Base-by-base conservation (phyloP, 129 eudicot genomes). In the Chrysanthemum makinoi region DNA sequence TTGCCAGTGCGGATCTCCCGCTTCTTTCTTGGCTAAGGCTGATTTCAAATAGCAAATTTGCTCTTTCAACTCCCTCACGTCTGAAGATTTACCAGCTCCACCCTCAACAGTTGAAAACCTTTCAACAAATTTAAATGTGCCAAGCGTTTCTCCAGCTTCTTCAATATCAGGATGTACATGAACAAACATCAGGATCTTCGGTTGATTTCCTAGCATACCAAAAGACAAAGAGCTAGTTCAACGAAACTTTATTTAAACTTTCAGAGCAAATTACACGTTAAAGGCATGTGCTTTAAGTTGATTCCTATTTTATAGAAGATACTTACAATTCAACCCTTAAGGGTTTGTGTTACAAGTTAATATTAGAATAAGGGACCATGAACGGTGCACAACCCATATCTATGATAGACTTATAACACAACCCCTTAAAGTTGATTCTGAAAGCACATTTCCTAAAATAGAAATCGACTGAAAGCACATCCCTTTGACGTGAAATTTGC, bases 101-200 rank as follows among this genome's bases (percentile, higher is more conserved):
- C 89, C 92, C 78, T 88, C 97, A 28, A 88, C 83, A 13, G 84
- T 73, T 0, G 97, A 91, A 77, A 88, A 90, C 22, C 97, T 83
- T 75, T 91, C 96, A 68, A 89, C 91, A 74, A 86, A 91, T 82
- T 91, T 91, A 72, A 88, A 90, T 16, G 97, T 91, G 76, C 80
- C 79, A 11, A 88, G 60, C 50, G 96, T 91, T 79, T 91, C 97
- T 63, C 83, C 79, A 19, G 84, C 72, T 15, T 88, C 90, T 60
- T 81, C 86, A 17, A 58, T 46, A 76, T 86, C 91, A 3, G 97
- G 97, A 80, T 86, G 86, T 65, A 91, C 86, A 74, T 88, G 96
- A 74, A 91, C 94, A 77, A 91, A 91, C 88, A 91, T 88, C 12
- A 91, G 82, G 14, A 90, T 91, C 86, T 91, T 91, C 33, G 97